Percentiles rank a stretch among this genome's conserved stretches.
Evolutionary conservation across 345 rosid genomes (phyloP).

Genomic region (Citrus sinensis): DNA sequence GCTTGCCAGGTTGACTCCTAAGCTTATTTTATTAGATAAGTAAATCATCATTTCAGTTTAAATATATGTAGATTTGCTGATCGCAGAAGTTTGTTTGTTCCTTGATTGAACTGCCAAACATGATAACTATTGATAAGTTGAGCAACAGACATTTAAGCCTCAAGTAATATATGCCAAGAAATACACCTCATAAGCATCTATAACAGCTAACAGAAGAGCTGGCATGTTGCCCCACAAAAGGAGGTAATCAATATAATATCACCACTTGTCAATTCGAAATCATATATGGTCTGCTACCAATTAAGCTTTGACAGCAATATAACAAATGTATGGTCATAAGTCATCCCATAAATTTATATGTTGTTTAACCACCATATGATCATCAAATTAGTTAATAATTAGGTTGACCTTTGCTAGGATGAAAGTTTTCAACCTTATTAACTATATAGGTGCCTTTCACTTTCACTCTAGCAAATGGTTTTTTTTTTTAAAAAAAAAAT

Average conservation of each 20-base stretch:
- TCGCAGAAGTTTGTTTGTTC: background rate
- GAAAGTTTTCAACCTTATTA: constrained; percentile 3
- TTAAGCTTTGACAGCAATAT: constrained; percentile 4
- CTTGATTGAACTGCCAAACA: constrained; percentile 10
- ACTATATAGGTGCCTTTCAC: background rate
- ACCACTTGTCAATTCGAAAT: constrained; percentile 1
- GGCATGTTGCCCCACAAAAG: constrained; percentile 10
- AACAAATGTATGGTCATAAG: background rate
- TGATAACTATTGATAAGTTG: background rate
- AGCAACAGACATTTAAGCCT: constrained; percentile 6
- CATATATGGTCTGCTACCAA: constrained; percentile 13
- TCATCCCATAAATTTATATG: background rate
- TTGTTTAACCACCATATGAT: constrained; percentile 7
- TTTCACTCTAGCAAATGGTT: background rate
- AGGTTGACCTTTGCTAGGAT: background rate
- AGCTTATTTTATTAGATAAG: background rate
- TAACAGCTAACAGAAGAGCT: constrained; percentile 3
- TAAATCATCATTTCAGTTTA: background rate
- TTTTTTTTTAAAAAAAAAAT: too few relatives aligned
- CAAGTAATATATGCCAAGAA: background rate
- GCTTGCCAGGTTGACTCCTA: background rate
- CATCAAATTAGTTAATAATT: background rate
- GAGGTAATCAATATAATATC: background rate
- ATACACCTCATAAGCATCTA: constrained; percentile 2
- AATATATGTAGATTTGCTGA: background rate